Conservation (phyloP, 345 rosid genomes). For the Arabidopsis suecica region DNA sequence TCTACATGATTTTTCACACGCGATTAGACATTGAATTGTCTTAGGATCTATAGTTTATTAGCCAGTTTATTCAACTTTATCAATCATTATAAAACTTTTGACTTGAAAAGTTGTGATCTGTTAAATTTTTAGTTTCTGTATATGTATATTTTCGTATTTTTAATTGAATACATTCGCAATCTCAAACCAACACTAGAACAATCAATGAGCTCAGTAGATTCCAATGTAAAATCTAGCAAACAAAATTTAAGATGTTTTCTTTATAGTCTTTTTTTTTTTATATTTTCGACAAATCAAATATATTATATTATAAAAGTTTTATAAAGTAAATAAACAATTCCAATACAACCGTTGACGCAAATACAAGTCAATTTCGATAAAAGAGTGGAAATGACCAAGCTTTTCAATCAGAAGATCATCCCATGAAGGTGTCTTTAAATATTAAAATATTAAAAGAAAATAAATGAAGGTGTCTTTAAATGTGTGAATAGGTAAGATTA, state of each 20-base stretch:
- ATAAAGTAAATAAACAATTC: no score
- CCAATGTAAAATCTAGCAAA: background rate
- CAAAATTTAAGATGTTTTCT: conserved; percentile 1
- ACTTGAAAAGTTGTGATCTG: background rate
- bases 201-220: background rate
- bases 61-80: background rate
- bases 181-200: background rate
- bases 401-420: no score
- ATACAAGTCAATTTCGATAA: no score
- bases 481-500: no score
- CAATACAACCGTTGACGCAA: no score
- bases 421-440: no score
- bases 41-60: background rate
- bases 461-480: no score
- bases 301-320: no score
- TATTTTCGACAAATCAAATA: no score
- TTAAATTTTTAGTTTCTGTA: background rate
- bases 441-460: no score
- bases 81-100: background rate
- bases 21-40: background rate
- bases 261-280: background rate
- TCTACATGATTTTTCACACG: background rate
- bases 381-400: no score
- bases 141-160: conserved; percentile 1
- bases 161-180: conserved; percentile 1